phyloP scores from a whole-genome alignment of 2,329 filamentous ascomycete genomes.

The Parasarocladium wereldwijsianum region DNA sequence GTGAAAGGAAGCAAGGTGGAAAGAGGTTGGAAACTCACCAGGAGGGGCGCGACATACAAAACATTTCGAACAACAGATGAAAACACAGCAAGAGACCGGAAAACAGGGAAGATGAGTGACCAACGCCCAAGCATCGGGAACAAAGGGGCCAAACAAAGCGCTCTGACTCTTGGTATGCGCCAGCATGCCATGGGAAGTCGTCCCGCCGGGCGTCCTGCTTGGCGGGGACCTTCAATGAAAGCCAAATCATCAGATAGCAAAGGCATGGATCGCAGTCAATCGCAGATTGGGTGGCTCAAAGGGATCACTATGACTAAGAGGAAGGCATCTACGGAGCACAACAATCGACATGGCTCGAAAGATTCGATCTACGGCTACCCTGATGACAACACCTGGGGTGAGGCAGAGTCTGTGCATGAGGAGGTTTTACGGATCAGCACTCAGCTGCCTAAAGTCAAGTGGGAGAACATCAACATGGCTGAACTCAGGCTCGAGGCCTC shows the following conservation, averaged over 20 bases:
- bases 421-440: constrained; percentile 48
- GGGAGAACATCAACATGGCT: constrained; percentile 51
- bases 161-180: constrained; percentile 28
- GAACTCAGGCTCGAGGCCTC: constrained; percentile 43
- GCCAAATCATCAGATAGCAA: constrained; percentile 33
- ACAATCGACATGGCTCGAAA: constrained; percentile 33
- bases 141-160: constrained; percentile 22
- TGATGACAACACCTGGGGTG: constrained; percentile 39
- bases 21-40: constrained; percentile 55
- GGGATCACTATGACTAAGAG: constrained; percentile 49
- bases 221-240: constrained; percentile 45
- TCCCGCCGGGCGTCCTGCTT: constrained; percentile 23
- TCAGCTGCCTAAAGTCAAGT: constrained; percentile 48
- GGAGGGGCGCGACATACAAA: constrained; percentile 73
- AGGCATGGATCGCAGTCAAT: constrained; percentile 30
- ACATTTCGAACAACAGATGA: constrained; percentile 66
- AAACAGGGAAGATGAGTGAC: constrained; percentile 46
- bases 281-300: constrained; percentile 56
- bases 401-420: constrained; percentile 47
- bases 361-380: constrained; percentile 34
- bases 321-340: constrained; percentile 23
- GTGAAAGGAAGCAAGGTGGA: constrained; percentile 51
- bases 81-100: constrained; percentile 39
- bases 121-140: constrained; percentile 31
- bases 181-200: constrained; percentile 14